Base-by-base conservation (phyloP, 2,329 filamentous ascomycete species). In the Didymella sp. region DNA sequence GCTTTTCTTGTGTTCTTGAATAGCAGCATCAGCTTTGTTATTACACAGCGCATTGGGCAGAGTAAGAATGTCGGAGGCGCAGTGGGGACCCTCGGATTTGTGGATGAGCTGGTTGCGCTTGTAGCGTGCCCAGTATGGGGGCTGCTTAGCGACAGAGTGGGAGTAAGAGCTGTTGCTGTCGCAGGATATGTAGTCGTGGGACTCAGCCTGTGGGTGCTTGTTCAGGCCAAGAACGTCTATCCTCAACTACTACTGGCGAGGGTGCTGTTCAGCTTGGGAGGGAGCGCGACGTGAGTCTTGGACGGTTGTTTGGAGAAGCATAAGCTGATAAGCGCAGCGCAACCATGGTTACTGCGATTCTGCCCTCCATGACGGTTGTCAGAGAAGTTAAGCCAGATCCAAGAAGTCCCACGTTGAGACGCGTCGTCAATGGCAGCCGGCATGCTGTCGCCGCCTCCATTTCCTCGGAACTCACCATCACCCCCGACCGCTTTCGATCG, bases 271-370 rank as follows among this genome's bases (percentile, higher is more conserved):
- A 95, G 93, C 64, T 68, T 97, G 17, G 95, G 95, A 22, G 95
- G 91, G 19, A 92, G 93, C n/a, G 95, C 94, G 21, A 87, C 90
- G 83, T 93, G 57, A 72, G 76, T 70, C 17, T 31, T 17, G 12
- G 11, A n/a, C n/a, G 31, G 27, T n/a, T 17, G 2, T 9, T 15
- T 44, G 47, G 17, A 6, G 6, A 7, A 9, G 28, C 12, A 13
- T 33, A 21, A 12, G 44, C 64, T 71, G 58, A 71, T 38, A 28
- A 37, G 35, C 21, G 44, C 46, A 82, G 80, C 31, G 76, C 92
- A 13, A 98, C 95, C 1, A 99, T 99, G 95, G 95, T 99, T 19
- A 98, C 95, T 8, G 95, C 95, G 3, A 92, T 96, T 42, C 82
- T 99, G 22, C 95, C 95, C 1, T 88, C 83, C 25, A 86, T 89